Conservation (phyloP, 441 rosid species). For the Omphalea diandra region DNA sequence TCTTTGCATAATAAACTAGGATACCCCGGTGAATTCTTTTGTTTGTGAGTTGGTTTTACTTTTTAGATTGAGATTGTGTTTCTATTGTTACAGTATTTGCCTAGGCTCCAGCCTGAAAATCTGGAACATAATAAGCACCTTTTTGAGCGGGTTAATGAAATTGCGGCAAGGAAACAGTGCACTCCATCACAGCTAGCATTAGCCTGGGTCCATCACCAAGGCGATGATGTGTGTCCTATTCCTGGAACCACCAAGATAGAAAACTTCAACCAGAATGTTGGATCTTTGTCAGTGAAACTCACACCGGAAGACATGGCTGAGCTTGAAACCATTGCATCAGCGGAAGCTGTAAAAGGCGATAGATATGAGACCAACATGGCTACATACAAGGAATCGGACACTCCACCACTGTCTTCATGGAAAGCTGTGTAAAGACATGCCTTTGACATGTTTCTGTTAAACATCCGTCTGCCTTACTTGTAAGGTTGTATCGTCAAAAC, state of each 20-base stretch:
- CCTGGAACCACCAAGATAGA: slow-evolving; percentile 52
- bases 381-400: slow-evolving; percentile 14
- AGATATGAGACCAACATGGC: not conserved
- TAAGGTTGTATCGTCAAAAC: too few species aligned
- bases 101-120: slow-evolving; percentile 44
- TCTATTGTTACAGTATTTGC: slow-evolving; percentile 19
- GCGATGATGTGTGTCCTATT: slow-evolving; percentile 60
- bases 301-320: slow-evolving; percentile 52
- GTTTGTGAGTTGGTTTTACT: not conserved
- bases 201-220: slow-evolving; percentile 66
- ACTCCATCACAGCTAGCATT: slow-evolving; percentile 51
- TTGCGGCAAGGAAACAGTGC: slow-evolving; percentile 45
- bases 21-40: not conserved
- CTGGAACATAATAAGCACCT: slow-evolving; percentile 36
- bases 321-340: slow-evolving; percentile 47
- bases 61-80: not conserved
- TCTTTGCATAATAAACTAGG: not conserved
- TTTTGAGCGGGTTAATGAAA: slow-evolving; percentile 34
- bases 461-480: too few species aligned
- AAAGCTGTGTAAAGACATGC: slow-evolving; percentile 1
- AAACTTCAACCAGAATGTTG: slow-evolving; percentile 48
- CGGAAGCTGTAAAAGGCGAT: slow-evolving; percentile 46
- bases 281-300: slow-evolving; percentile 50
- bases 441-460: not conserved
- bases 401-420: slow-evolving; percentile 26